Evolutionary conservation across 768 basidiomycete species (phyloP), one percentile per base, ranked within the genome.

Genomic region (Hygrocybe coccinea): DNA sequence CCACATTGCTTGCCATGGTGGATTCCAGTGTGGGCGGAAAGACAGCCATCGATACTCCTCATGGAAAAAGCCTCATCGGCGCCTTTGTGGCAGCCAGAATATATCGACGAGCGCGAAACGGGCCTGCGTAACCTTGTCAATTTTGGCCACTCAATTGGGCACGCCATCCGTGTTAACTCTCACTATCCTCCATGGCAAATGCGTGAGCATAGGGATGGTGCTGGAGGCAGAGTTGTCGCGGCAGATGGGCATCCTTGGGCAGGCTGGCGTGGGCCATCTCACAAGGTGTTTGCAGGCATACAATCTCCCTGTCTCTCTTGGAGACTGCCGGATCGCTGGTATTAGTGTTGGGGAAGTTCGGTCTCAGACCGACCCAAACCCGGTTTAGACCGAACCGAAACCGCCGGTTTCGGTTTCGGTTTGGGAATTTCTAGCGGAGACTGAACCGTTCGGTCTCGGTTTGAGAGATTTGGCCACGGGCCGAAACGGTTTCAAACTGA

Each of bases 31-130:
- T 99, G 43, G 97, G 97, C 5, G 95, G 97, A 35, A 99, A 97
- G 78, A 99, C 97, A 0, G 95, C 97, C n/a, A 94, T 98, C 58
- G 97, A 99, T 68, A 97, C 95, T 0, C 93, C 92, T 2, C 91
- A 93, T 60, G 97, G 97, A 54, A 99, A 99, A 76, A 99, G 98
- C 71, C 81, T 98, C 61, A 92, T 99, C 61, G 97, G 97, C 56
- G 89, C 95, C 4, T 99, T 98, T 77, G n/a, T 94, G 93, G 91
- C 95, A 98, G 71, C 97, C 97, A 0, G 84, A 89, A 63, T 97
- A 87, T 76, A 87, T 91, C 62, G 97, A 99, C 74, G 92, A 95
- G 70, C 90, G 88, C 65, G 97, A 99, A 74, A 94, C 94, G 0
- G 91, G 97, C 19, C 80, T 99, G 39, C 90, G 97, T 60, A 97